Evolutionary conservation across 805 yeast species (phyloP).

Genomic region (Kodamaea kaohsiungensis): DNA sequence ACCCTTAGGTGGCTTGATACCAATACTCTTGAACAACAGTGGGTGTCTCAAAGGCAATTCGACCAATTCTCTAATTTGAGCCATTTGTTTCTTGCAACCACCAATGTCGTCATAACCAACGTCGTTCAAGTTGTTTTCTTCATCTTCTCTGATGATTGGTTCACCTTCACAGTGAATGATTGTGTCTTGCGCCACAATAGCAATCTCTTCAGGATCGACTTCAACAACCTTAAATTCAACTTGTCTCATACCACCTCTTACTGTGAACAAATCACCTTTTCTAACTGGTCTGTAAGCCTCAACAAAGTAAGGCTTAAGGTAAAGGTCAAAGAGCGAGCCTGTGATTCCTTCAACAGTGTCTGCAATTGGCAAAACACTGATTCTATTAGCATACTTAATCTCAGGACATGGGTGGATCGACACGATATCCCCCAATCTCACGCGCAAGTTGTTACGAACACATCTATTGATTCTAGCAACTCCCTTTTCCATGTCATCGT

Average conservation of each 20-base stretch:
- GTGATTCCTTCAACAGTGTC: conserved; percentile 98
- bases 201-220: conserved; percentile 95
- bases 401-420: conserved; percentile 96
- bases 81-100: conserved; percentile 99
- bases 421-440: conserved; percentile 90
- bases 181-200: conserved; percentile 98
- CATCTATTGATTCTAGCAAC: conserved; percentile 92
- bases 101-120: conserved; percentile 99
- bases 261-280: conserved; percentile 94
- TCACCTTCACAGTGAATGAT: conserved; percentile 98
- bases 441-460: conserved; percentile 91
- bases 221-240: conserved; percentile 98
- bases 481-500: conserved; percentile 96
- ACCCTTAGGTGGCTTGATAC: conserved; percentile 99
- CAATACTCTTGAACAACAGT: conserved; percentile 94
- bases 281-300: conserved; percentile 99
- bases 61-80: conserved; percentile 97
- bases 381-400: conserved; percentile 93
- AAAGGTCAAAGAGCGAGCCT: conserved; percentile 94
- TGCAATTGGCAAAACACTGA: conserved; percentile 93
- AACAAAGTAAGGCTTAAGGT: conserved; percentile 95
- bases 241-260: conserved; percentile 99
- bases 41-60: conserved; percentile 98
- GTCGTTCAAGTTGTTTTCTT: conserved; percentile 92
- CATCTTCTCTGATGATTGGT: conserved; percentile 97